phyloP scores from a whole-genome alignment of 306 rosid genomes.

The Nissolia schottii region DNA sequence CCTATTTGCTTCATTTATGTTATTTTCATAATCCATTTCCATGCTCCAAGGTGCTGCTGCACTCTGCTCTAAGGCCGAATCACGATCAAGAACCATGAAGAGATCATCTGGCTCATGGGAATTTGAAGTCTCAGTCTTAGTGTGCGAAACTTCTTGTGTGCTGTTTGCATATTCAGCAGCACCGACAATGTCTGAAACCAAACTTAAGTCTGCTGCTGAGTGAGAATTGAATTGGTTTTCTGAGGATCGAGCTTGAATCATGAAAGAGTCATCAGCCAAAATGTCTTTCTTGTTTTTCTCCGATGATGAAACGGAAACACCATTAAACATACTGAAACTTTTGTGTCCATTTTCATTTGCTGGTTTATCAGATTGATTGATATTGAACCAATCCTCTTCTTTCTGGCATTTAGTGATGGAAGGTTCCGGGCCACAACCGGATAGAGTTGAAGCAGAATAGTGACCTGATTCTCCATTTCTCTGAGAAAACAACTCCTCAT shows the following conservation, averaged over 20 bases:
- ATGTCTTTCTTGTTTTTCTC: constrained; percentile 55
- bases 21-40: constrained; percentile 77
- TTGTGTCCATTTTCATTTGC: constrained; percentile 29
- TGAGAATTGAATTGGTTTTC: constrained; percentile 54
- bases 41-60: constrained; percentile 62
- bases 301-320: constrained; percentile 41
- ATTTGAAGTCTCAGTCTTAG: constrained; percentile 37
- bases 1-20: constrained; percentile 37
- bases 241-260: constrained; percentile 61
- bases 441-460: constrained; percentile 26
- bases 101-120: constrained; percentile 85
- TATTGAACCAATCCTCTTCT: constrained; percentile 73
- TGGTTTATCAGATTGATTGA: constrained; percentile 40
- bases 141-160: constrained; percentile 34
- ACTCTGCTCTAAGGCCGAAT: constrained; percentile 46
- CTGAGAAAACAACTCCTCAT: constrained; percentile 52
- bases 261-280: constrained; percentile 81
- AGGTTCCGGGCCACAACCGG: constrained; percentile 34
- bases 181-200: constrained; percentile 59
- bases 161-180: constrained; percentile 45
- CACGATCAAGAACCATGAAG: constrained; percentile 89
- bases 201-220: constrained; percentile 50
- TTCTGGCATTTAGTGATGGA: constrained; percentile 44
- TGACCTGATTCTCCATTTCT: constrained; percentile 47
- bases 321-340: constrained; percentile 46